Base-by-base conservation (phyloP, 192 early-diverging fungal genomes). In the Jimgerdemannia flammicorona region DNA sequence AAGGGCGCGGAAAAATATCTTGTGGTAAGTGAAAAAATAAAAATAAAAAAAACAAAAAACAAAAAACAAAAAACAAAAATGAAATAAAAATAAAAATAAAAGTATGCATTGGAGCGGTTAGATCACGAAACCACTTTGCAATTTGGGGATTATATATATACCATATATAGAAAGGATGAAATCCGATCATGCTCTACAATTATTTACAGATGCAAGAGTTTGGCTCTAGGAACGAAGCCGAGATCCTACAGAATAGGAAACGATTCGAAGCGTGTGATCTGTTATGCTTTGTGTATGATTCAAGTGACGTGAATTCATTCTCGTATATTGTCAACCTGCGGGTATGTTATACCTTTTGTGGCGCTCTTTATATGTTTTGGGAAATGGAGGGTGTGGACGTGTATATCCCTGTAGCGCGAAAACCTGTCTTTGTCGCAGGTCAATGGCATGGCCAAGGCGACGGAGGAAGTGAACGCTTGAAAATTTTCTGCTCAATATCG, bases 201-300 rank as follows among this genome's bases (percentile, higher is more conserved):
- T 29, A 29, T 72, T 70, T 70, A 8, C 77, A 93, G 87, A 91
- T 99, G 91, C 93, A 97, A 83, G 97, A 99, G 75, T 93, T 96
- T 78, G 95, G 95, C 6, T 89, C 92, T 0, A 91, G 91, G 40
- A 80, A 93, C 74, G 96, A 97, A 68, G 87, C 92, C 9, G 95
- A 97, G 77, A 89, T 99, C 6, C 85, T 99, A 49, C 91, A 93
- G 75, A 97, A 95, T 81, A 91, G 91, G 77, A 93, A 93, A 70
- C 90, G 89, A 74, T 84, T 98, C 40, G 96, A 96, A 67, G 82
- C 85, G 39, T 97, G 94, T 81, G 98, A 99, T 80, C 86, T 98
- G 2, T 81, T 98, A 67, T 94, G 95, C 66, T 93, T 98, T 84
- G 95, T 98, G 3, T 99, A 98, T 81, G 97, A 99, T 73, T 93